phyloP scores from a whole-genome alignment of 2,329 filamentous ascomycete species.

The Balansia obtecta region DNA sequence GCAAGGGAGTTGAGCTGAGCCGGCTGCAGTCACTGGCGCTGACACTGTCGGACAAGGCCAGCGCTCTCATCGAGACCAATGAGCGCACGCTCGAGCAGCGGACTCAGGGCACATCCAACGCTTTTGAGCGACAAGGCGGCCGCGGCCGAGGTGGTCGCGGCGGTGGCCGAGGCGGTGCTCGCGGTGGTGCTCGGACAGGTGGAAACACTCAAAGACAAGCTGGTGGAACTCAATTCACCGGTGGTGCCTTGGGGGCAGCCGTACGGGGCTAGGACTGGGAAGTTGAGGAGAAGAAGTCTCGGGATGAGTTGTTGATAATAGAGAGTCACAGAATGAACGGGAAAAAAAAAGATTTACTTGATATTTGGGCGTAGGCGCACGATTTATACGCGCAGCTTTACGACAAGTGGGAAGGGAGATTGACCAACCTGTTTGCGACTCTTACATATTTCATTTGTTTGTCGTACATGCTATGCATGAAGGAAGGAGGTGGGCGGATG shows the following conservation, averaged over 20 bases:
- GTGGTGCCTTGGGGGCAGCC: constrained; percentile 62
- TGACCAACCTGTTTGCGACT: neutral
- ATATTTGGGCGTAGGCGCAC: constrained; percentile 5
- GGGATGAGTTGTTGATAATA: neutral
- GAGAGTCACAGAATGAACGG: neutral
- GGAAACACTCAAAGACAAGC: constrained; percentile 53
- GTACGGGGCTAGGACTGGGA: constrained; percentile 44
- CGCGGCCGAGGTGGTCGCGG: constrained; percentile 55
- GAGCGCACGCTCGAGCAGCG: constrained; percentile 95
- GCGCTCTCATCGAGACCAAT: constrained; percentile 89
- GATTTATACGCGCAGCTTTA: constrained; percentile 1
- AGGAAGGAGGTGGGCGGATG: neutral
- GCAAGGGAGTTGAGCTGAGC: constrained; percentile 96
- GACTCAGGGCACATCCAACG: constrained; percentile 89
- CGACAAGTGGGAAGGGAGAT: neutral
- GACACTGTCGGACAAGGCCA: constrained; percentile 91
- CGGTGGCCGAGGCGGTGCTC: constrained; percentile 49
- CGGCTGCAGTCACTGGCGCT: constrained; percentile 90
- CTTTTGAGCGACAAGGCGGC: constrained; percentile 85
- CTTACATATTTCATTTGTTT: neutral
- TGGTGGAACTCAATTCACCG: constrained; percentile 69
- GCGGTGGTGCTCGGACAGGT: constrained; percentile 46
- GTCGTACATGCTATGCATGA: constrained; percentile 1
- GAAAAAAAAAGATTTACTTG: neutral
- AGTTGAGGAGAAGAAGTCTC: too few species aligned